Evolutionary conservation across 2,329 filamentous ascomycete genomes (phyloP), one percentile per base, ranked within the genome.

Genomic region (Ceratocystis variospora): DNA sequence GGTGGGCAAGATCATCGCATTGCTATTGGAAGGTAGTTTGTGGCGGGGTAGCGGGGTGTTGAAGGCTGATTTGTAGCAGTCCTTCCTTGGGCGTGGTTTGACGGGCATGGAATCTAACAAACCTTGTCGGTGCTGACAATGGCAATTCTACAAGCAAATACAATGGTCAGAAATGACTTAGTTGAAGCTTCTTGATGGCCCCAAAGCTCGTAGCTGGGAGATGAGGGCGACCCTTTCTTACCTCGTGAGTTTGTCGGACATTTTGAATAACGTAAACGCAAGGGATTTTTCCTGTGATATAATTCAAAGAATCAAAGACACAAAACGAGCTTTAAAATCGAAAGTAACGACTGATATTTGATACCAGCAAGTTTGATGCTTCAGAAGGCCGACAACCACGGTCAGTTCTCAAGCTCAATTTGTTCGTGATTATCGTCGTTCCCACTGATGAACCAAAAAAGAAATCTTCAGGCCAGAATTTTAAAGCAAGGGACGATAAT

Each of bases 91-190:
- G 6, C 22, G 25, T 57, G 44, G 31, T 59, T 46, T 48, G 25
- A 10, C 25, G 19, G 50, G 65, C 48, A 73, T 72, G 72, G 73
- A 61, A 70, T 69, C 48, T 37, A 70, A 74, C 79, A 73, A 76
- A 94, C 90, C 87, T 99, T 97, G 87, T 99, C 94, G 76, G 84
- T 88, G 79, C 93, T 97, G 81, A 99, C 90, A 80, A 99, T 99
- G 74, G 94, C 94, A 80, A 99, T 92, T 88, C 94, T 95, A 74
- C 61, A 71, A 63, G 57, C 63, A 63, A 66, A 33, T 69, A 8
- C 61, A 17, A 61, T 28, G 22, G 64, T 68, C 48, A 68, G 62
- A 44, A 41, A 50, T n/a, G 8, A 12, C 12, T 53, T 55, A 12
- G 5, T 44, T 50, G 33, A 46, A 48, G 10, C 37, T 62, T 45